phyloP scores from a whole-genome alignment of 345 rosid genomes.

The Gossypium anomalum region DNA sequence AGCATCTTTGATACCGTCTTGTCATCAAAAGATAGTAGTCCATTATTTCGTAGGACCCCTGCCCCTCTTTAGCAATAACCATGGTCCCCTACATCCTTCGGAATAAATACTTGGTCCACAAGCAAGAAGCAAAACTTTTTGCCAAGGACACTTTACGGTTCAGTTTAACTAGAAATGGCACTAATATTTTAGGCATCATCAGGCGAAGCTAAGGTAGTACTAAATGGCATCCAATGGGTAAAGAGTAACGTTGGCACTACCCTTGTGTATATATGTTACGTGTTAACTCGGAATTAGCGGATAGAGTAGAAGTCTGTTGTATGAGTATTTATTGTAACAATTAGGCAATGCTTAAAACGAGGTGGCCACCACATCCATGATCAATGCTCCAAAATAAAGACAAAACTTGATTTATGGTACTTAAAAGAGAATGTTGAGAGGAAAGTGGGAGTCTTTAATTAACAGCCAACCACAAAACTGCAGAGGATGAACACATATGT shows the following conservation, averaged over 20 bases:
- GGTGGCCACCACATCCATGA: neutral
- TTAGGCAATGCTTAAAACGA: neutral
- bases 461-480: neutral
- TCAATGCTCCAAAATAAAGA: neutral
- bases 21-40: neutral
- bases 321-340: neutral
- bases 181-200: neutral
- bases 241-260: conserved; percentile 12
- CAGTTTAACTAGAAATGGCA: neutral
- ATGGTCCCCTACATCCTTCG: conserved; percentile 17
- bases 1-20: conserved; percentile 4
- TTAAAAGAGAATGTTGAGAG: neutral
- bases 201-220: neutral
- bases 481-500: neutral
- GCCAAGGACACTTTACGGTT: neutral
- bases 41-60: conserved; percentile 10
- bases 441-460: too few species aligned
- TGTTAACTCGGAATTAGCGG: neutral
- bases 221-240: neutral
- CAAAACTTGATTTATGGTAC: neutral
- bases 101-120: conserved; percentile 15
- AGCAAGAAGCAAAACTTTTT: conserved; percentile 17
- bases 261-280: neutral
- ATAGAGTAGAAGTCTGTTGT: neutral
- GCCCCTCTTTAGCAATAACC: neutral